Conservation (phyloP, 441 rosid species). For the Adansonia madagascariensis region DNA sequence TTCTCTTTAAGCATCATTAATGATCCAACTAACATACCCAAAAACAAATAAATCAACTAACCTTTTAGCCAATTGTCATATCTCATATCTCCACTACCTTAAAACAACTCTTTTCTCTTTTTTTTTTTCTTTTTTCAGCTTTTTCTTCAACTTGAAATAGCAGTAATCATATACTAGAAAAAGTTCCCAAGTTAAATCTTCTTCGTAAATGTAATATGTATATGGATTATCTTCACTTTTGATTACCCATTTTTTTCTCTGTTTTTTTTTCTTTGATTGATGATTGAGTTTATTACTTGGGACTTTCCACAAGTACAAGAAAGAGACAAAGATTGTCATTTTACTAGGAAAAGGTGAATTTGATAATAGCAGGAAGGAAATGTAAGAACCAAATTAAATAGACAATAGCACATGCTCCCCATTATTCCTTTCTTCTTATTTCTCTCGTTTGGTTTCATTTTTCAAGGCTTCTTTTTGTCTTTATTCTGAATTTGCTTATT, state of each 20-base stretch:
- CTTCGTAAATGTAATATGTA: conserved; percentile 31
- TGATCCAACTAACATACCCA: conserved; percentile 16
- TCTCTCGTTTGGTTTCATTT: conserved; percentile 20
- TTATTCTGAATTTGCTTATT: conserved; percentile 32
- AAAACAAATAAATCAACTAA: not conserved
- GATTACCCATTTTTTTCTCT: conserved; percentile 21
- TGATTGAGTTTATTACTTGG: conserved; percentile 42
- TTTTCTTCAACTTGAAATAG: conserved; percentile 34
- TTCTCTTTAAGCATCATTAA: conserved; percentile 28
- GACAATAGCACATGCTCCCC: conserved; percentile 39
- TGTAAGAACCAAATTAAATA: too few relatives aligned
- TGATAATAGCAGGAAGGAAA: conserved; percentile 8
- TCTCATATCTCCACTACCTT: not conserved
- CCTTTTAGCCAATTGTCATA: conserved; percentile 9
- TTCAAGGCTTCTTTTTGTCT: conserved; percentile 40
- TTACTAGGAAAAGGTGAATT: conserved; percentile 28
- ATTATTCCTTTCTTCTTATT: conserved; percentile 31
- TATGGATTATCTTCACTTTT: conserved; percentile 38
- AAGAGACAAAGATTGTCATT: conserved; percentile 44
- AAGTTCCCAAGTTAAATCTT: conserved; percentile 26
- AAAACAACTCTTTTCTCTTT: not conserved
- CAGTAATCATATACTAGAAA: conserved; percentile 16
- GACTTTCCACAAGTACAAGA: conserved; percentile 42
- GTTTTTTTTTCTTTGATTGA: conserved; percentile 23
- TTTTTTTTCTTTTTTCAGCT: conserved; percentile 25